Percentiles rank a stretch among this genome's conserved stretches.
These are phyloP conservation scores for Alternaria ethzedia DNA, from an alignment of 2,329 filamentous ascomycete genomes.

Conservation along the genomic window DNA sequence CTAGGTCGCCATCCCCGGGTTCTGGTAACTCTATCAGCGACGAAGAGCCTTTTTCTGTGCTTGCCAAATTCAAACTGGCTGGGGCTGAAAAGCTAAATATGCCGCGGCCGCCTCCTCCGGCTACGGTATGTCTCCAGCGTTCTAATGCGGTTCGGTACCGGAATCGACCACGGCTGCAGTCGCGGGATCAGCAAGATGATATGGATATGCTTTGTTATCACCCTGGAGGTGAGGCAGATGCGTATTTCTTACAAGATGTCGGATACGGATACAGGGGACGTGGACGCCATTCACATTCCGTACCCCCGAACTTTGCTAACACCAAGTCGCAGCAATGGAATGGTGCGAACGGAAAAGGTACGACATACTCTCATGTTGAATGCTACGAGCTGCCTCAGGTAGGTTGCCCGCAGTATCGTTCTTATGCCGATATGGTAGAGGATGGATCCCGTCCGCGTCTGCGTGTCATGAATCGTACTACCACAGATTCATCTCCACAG, in stretches of 20 bases:
- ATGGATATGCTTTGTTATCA: not conserved
- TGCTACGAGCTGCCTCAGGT: not conserved
- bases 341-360: not conserved
- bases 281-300: not conserved
- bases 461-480: not conserved
- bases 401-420: not conserved
- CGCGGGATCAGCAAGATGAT: not conserved
- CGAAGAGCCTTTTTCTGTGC: not conserved
- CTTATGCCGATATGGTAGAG: not conserved
- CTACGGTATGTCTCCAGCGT: not conserved
- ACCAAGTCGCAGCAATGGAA: not conserved
- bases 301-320: not conserved
- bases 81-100: accelerated
- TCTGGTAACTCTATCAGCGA: too few relatives aligned
- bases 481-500: not conserved
- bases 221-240: conserved; percentile 1
- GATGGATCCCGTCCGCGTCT: not conserved
- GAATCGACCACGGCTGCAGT: not conserved
- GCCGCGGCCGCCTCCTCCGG: too few relatives aligned
- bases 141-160: not conserved
- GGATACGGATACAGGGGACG: too few relatives aligned
- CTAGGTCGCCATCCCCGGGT: not conserved
- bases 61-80: too few relatives aligned
- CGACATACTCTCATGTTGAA: accelerated
- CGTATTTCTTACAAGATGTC: not conserved